Conservation (phyloP, 768 basidiomycete species). For the Suillus bovinus region DNA sequence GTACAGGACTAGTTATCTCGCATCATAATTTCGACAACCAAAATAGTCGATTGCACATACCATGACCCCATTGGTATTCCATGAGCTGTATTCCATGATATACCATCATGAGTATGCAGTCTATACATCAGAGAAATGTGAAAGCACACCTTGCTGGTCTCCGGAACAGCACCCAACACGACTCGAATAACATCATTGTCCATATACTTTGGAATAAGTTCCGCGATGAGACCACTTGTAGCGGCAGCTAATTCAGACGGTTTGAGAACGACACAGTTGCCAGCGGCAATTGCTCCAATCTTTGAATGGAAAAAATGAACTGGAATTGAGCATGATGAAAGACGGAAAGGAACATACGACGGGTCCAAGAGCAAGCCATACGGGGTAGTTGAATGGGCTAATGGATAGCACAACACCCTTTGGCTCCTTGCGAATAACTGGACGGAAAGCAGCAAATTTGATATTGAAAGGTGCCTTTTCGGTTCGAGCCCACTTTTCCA, state of each 20-base stretch:
- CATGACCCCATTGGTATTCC: slow-evolving; percentile 68
- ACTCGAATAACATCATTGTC: slow-evolving; percentile 66
- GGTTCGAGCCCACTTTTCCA: slow-evolving; percentile 76
- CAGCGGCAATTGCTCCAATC: slow-evolving; percentile 77
- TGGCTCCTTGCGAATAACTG: slow-evolving; percentile 69
- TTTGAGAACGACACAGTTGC: slow-evolving; percentile 71
- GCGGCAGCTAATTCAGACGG: slow-evolving; percentile 71
- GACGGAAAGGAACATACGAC: slow-evolving; percentile 43
- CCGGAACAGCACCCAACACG: slow-evolving; percentile 66
- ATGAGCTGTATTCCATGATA: slow-evolving; percentile 48
- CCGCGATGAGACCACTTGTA: slow-evolving; percentile 55
- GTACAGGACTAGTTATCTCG: slow-evolving; percentile 42
- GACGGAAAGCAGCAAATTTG: slow-evolving; percentile 59
- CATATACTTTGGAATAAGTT: slow-evolving; percentile 74
- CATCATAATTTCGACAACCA: not conserved
- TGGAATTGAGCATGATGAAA: not conserved
- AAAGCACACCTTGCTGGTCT: slow-evolving; percentile 53
- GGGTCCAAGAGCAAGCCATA: slow-evolving; percentile 58
- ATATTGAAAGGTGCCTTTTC: slow-evolving; percentile 56
- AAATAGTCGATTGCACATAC: slow-evolving; percentile 29
- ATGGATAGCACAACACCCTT: slow-evolving; percentile 77
- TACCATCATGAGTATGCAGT: not conserved
- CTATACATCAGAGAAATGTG: not conserved
- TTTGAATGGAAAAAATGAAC: slow-evolving; percentile 23
- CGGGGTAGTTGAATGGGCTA: slow-evolving; percentile 74